These are phyloP conservation scores for Heimioporus sp. DNA, from an alignment of 768 basidiomycete genomes.

Conservation along the genomic window DNA sequence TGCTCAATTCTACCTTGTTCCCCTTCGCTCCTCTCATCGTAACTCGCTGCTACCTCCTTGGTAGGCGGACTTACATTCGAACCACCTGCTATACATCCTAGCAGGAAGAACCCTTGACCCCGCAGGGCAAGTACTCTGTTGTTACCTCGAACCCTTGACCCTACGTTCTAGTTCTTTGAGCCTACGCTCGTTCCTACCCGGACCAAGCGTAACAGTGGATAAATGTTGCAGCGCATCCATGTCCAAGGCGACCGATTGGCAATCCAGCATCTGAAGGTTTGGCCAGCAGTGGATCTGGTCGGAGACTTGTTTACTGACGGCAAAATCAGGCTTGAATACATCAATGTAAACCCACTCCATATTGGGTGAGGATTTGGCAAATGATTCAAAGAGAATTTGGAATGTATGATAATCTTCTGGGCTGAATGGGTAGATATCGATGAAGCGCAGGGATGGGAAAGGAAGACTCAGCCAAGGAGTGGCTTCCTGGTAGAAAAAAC, in stretches of 20 bases:
- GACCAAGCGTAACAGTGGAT: no score
- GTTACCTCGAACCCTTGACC: no score
- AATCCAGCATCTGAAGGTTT: neutral
- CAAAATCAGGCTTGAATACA: neutral
- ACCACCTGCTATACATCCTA: no score
- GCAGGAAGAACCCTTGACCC: no score
- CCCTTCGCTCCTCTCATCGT: no score
- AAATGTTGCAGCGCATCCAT: neutral
- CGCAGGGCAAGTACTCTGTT: no score
- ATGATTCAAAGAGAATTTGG: neutral
- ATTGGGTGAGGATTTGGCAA: neutral
- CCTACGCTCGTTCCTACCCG: no score
- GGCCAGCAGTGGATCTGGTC: conserved; percentile 4
- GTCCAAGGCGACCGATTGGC: neutral
- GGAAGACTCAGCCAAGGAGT: neutral
- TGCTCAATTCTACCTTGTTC: no score
- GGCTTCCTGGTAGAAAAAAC: neutral
- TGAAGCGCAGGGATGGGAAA: neutral
- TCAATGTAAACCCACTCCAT: neutral
- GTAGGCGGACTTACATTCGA: no score
- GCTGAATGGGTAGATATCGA: neutral
- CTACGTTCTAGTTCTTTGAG: no score
- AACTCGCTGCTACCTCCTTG: no score
- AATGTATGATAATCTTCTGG: neutral
- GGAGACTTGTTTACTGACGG: neutral